Evolutionary conservation across 257 asterid genomes (phyloP), one percentile per base, ranked within the genome.

Genomic region (Salvia miltiorrhiza): DNA sequence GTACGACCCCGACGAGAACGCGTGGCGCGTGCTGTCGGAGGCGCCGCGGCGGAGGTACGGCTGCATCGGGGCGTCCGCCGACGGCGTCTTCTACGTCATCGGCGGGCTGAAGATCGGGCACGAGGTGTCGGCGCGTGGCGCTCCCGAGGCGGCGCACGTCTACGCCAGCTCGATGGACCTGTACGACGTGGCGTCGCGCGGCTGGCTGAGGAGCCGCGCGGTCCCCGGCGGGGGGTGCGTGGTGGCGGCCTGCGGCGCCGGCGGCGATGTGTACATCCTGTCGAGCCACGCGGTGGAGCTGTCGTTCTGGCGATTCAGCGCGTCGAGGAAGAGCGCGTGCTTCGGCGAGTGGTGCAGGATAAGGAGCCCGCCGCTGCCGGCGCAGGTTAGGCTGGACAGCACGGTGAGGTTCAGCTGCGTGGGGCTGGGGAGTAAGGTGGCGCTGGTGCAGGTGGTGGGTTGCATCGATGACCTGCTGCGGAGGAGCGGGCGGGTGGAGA

Each of bases 221-320:
- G 93, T 92, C 4, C 97, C 97, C 7, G 90, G 84, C 26, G 97
- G 97, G 3, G 96, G 97, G 5, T 90, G 96, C 43, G 90, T 90
- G 74, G 96, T 90, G 81, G 98, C 98, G 52, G 96, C 96, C 2
- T 86, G 91, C 61, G 82, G 91, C 5, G 80, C 82, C 8, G 67
- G 49, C 39, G 91, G 87, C 4, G n/a, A 71, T 20, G 67, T 90
- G 0, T 90, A 85, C 79, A 44, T 90, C 0, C 88, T 92, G 1
- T 82, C 97, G 0, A 90, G 96, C 82, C 97, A 92, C 66, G 98
- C 97, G 24, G 95, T 92, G 66, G 98, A 92, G 76, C 82, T 92
- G 0, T 86, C 97, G 7, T 92, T 92, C 61, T 92, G 98, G 98
- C 81, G 73, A 39, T 89, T 92, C 37, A 75, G 78, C 48, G 96